Percentiles rank a stretch among this genome's conserved stretches.
Conservation (phyloP, 441 rosid genomes). For the Dalechampia spathulata region DNA sequence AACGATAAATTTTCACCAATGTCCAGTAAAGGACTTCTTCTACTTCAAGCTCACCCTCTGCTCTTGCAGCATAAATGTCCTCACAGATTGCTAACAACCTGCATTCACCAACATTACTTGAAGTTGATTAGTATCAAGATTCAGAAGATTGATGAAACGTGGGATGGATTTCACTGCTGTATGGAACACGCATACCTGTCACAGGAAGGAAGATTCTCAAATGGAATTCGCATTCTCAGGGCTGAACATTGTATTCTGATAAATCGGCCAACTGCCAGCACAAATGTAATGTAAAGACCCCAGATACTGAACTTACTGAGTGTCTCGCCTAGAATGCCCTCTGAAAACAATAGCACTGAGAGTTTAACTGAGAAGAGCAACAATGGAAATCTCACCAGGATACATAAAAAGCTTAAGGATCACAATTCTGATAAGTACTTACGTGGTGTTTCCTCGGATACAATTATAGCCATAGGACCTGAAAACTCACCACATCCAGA, state of each 20-base stretch:
- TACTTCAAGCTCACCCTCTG: constrained; percentile 92
- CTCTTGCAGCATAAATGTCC: constrained; percentile 93
- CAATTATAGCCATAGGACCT: constrained; percentile 88
- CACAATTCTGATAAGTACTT: constrained; percentile 22
- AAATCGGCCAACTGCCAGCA: constrained; percentile 98
- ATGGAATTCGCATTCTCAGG: constrained; percentile 96
- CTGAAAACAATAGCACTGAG: constrained; percentile 30
- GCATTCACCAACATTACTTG: constrained; percentile 11
- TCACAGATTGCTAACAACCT: constrained; percentile 98
- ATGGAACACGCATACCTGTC: constrained; percentile 65
- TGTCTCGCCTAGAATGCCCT: constrained; percentile 97
- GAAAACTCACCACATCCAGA: constrained; percentile 68
- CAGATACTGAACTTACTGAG: constrained; percentile 99
- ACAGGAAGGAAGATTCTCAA: constrained; percentile 88
- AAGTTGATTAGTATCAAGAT: no score
- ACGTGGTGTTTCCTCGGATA: constrained; percentile 99
- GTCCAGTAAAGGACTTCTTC: constrained; percentile 99
- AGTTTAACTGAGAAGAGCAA: constrained; percentile 10
- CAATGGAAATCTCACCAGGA: constrained; percentile 4
- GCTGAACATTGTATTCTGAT: constrained; percentile 97
- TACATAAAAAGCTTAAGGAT: not conserved
- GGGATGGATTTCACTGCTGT: no score
- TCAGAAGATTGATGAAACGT: no score
- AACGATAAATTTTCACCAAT: constrained; percentile 87
- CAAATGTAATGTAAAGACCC: constrained; percentile 99